Evolutionary conservation across 2,329 filamentous ascomycete species (phyloP).

Genomic region (Aplosporella prunicola): DNA sequence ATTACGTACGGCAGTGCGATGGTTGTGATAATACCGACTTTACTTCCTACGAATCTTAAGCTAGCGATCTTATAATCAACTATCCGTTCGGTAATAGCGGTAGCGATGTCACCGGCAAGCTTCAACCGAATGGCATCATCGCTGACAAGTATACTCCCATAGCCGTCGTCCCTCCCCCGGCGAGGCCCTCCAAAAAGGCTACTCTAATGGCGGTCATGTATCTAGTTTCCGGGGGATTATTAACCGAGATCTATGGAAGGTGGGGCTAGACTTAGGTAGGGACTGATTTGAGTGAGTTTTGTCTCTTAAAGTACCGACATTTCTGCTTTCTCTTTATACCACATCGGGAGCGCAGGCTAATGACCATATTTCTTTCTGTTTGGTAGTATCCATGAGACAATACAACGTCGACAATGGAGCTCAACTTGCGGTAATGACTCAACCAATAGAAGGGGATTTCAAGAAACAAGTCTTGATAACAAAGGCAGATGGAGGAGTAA

Average conservation of each 20-base stretch:
- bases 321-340: neutral
- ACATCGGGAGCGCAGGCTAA: neutral
- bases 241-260: conserved; percentile 1
- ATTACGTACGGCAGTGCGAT: neutral
- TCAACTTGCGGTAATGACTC: conserved; percentile 1
- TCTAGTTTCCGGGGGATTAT: neutral
- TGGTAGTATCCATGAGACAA: neutral
- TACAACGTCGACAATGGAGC: neutral
- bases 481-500: conserved; percentile 1
- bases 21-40: neutral
- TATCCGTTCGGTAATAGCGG: neutral
- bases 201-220: neutral
- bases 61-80: neutral
- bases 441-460: neutral
- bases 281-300: neutral
- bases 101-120: neutral
- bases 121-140: neutral
- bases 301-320: too few relatives aligned
- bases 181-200: neutral
- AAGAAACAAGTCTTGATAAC: conserved; percentile 4
- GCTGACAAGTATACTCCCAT: neutral
- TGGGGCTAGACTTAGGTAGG: neutral
- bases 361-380: neutral
- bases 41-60: neutral
- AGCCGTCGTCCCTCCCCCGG: neutral